Evolutionary conservation across 441 rosid genomes (phyloP).

Genomic region (Viola pubescens): DNA sequence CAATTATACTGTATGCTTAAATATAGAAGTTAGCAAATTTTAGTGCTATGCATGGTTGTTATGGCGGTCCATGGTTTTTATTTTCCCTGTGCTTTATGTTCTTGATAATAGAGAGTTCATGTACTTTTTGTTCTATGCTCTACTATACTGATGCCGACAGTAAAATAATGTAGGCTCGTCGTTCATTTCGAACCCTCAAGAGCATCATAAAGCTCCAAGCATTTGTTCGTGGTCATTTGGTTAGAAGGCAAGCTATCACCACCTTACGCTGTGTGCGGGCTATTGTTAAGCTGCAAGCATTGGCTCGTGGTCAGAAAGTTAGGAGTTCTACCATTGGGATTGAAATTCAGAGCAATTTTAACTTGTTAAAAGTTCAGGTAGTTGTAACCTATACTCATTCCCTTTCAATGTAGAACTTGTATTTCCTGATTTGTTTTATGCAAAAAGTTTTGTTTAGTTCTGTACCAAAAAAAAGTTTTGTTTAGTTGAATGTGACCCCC

Average conservation of each 20-base stretch:
- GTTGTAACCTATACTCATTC: not conserved
- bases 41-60: too few relatives aligned
- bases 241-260: constrained; percentile 78
- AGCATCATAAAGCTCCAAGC: constrained; percentile 76
- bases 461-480: too few relatives aligned
- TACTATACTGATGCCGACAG: constrained; percentile 15
- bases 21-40: too few relatives aligned
- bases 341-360: constrained; percentile 27
- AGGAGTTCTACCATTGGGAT: constrained; percentile 34
- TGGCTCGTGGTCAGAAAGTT: constrained; percentile 61
- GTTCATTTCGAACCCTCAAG: constrained; percentile 46
- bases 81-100: too few relatives aligned
- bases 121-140: too few relatives aligned
- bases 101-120: too few relatives aligned
- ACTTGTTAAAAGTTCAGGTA: constrained; percentile 18
- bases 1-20: too few relatives aligned
- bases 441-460: too few relatives aligned
- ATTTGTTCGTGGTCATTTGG: constrained; percentile 77
- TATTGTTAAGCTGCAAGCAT: constrained; percentile 67
- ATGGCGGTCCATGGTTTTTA: too few relatives aligned
- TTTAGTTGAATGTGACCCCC: too few relatives aligned
- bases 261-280: constrained; percentile 65
- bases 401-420: too few relatives aligned
- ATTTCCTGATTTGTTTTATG: too few relatives aligned
- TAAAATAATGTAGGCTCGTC: constrained; percentile 43